Evolutionary conservation across 371 early-diverging fungal species (phyloP), one percentile per base, ranked within the genome.

Genomic region (Lichtheimia hyalospora): DNA sequence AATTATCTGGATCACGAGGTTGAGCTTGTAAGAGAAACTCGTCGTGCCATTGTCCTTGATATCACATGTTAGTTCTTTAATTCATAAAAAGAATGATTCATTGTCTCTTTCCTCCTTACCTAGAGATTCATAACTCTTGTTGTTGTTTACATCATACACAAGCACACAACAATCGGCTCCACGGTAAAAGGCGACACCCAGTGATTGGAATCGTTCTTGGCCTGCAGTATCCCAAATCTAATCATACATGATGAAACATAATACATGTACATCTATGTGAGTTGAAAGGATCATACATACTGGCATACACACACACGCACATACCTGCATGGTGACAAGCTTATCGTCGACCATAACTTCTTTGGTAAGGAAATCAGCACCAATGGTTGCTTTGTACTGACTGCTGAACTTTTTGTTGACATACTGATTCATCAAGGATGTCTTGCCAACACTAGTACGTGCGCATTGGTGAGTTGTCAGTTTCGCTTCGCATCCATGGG

Each of bases 301-400:
- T 27, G 3, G 5, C 25, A 25, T 5, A 8, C 34, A 8, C 20
- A 1, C n/a, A 42, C 18, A 16, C 18, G 14, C 49, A 14, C 18
- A 52, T 75, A 92, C 93, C 89, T 96, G 97, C 84, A 96, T 91
- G 18, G 92, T 95, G 13, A 93, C 92, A 18, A 87, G 70, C 21
- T 88, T 82, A 64, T 93, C 94, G 65, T 94, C 94, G 5, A 94
- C 89, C 59, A 88, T 75, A 16, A 98, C 92, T 74, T 96, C 97
- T 71, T 99, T 99, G 60, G 99, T 97, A 67, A 98, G 81, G 69
- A 99, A 99, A 72, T 99, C 98, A 28, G 99, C 99, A 34, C 99
- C 99, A 64, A 99, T 99, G 61, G 99, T 99, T 23, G 99, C 98
- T 76, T 99, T 98, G 85, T 99, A 99, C 78, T 97, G 97, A 66